Evolutionary conservation across 176 grass and related monocot genomes (phyloP).

Genomic region (Canna indica): DNA sequence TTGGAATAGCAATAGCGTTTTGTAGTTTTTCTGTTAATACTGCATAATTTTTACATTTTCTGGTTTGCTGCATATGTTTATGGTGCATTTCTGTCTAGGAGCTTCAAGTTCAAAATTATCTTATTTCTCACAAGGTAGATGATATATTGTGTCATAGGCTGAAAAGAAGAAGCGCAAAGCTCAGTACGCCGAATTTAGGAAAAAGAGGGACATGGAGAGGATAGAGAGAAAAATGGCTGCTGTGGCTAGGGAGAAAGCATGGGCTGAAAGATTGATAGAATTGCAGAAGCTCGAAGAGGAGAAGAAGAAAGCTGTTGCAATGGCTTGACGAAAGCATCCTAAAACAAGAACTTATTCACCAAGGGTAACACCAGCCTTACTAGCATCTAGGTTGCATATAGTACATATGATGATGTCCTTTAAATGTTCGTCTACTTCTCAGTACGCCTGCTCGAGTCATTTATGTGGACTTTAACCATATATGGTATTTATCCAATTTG

Average conservation of each 20-base stretch:
- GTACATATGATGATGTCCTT: background rate
- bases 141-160: slow-evolving; percentile 29
- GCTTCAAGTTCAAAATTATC: background rate
- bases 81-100: background rate
- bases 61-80: background rate
- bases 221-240: slow-evolving; percentile 92
- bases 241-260: slow-evolving; percentile 81
- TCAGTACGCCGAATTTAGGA: slow-evolving; percentile 64
- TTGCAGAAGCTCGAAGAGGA: slow-evolving; percentile 52
- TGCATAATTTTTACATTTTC: background rate
- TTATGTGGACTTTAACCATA: no score
- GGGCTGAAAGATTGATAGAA: slow-evolving; percentile 69
- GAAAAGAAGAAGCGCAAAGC: slow-evolving; percentile 83
- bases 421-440: no score
- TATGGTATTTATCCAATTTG: no score
- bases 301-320: slow-evolving; percentile 52
- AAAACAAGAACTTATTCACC: background rate
- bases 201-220: slow-evolving; percentile 60
- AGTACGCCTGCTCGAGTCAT: no score
- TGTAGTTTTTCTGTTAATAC: background rate
- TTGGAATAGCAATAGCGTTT: background rate
- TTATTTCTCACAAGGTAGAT: background rate
- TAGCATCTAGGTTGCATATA: background rate
- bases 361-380: background rate
- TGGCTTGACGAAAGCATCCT: slow-evolving; percentile 26